These are phyloP conservation scores for Cladophialophora carrionii DNA, from an alignment of 2,329 filamentous ascomycete genomes.

Conservation along the genomic window DNA sequence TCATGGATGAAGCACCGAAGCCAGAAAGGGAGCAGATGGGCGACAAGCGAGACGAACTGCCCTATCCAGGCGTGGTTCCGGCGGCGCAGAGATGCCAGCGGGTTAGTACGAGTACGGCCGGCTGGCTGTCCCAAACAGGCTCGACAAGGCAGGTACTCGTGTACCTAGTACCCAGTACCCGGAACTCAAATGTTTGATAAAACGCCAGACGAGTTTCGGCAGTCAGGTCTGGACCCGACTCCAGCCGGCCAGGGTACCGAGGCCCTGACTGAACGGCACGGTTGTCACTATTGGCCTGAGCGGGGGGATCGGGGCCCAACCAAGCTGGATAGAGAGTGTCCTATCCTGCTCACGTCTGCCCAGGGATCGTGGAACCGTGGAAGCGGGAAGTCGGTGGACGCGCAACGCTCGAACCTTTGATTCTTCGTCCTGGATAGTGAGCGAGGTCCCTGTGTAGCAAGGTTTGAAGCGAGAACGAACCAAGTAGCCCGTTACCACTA, in stretches of 20 bases:
- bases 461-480: neutral
- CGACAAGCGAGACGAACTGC: conserved; percentile 4
- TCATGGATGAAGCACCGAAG: neutral
- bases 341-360: neutral
- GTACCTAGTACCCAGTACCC: neutral
- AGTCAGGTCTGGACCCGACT: neutral
- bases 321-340: neutral
- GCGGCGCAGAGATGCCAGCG: too few species aligned
- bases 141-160: neutral
- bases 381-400: conserved; percentile 12
- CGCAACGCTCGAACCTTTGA: neutral
- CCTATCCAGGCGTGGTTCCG: neutral
- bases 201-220: conserved; percentile 6
- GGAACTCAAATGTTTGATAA: conserved; percentile 5
- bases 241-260: conserved; percentile 12
- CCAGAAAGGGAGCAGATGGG: neutral
- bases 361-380: conserved; percentile 19
- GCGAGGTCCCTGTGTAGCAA: neutral
- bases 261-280: neutral
- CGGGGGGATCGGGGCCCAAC: neutral
- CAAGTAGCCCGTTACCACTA: neutral
- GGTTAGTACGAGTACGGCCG: too few species aligned
- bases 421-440: neutral
- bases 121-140: neutral
- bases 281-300: neutral